These are phyloP conservation scores for Ceratobasidium sp. DNA, from an alignment of 1,284 basidiomycete genomes.

Conservation along the genomic window DNA sequence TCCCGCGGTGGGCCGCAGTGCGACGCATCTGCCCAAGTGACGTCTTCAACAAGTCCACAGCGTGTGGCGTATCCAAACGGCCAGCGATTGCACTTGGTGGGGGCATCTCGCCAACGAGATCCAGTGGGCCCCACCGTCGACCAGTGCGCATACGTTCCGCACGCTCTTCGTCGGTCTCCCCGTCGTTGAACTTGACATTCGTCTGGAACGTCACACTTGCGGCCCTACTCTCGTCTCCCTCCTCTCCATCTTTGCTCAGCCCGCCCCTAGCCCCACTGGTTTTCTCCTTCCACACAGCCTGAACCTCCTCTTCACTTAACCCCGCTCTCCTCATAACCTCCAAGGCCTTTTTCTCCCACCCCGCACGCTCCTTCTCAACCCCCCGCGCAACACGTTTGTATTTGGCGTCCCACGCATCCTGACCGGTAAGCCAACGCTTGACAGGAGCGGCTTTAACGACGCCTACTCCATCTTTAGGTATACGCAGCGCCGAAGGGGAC, in stretches of 20 bases:
- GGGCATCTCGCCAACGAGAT: slow-evolving; percentile 46
- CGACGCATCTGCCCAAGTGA: slow-evolving; percentile 35
- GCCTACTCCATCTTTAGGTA: slow-evolving; percentile 56
- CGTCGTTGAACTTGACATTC: background rate
- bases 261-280: slow-evolving; percentile 11
- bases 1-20: background rate
- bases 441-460: slow-evolving; percentile 57
- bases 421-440: slow-evolving; percentile 47
- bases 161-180: slow-evolving; percentile 7
- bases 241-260: background rate
- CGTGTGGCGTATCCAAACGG: slow-evolving; percentile 47
- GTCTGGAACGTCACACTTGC: background rate
- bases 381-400: slow-evolving; percentile 44
- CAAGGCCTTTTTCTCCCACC: slow-evolving; percentile 38
- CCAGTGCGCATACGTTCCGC: slow-evolving; percentile 36
- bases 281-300: slow-evolving; percentile 34
- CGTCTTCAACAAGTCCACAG: slow-evolving; percentile 41
- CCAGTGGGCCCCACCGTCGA: slow-evolving; percentile 46
- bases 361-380: slow-evolving; percentile 48
- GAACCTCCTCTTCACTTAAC: slow-evolving; percentile 37
- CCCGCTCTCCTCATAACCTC: slow-evolving; percentile 40
- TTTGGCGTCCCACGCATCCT: slow-evolving; percentile 39
- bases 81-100: slow-evolving; percentile 48
- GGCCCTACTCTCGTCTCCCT: background rate
- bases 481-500: slow-evolving; percentile 47